Percentiles rank a stretch among this genome's conserved stretches.
Evolutionary conservation across 345 rosid genomes (phyloP).

Genomic region (Toxicodendron radicans): DNA sequence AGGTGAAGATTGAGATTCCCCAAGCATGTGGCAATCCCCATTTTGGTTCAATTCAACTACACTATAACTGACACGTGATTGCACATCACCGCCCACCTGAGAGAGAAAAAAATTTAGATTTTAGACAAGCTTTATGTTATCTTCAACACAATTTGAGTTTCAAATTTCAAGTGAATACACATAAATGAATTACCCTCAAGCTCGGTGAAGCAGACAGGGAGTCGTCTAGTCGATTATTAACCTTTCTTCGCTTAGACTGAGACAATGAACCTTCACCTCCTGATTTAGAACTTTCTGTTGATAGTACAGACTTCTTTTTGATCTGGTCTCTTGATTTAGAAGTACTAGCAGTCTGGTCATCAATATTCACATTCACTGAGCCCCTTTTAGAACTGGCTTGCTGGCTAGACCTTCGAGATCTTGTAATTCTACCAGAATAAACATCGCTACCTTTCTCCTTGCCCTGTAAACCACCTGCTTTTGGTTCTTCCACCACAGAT

Average conservation of each 20-base stretch:
- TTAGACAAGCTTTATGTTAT: conserved; percentile 12
- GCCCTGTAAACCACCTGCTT: conserved; percentile 20
- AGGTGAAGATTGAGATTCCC: conserved; percentile 37
- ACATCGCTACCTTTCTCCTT: conserved; percentile 23
- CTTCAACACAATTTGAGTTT: conserved; percentile 18
- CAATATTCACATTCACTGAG: background rate
- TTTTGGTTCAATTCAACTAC: conserved; percentile 24
- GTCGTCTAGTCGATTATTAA: conserved; percentile 26
- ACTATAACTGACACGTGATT: conserved; percentile 29
- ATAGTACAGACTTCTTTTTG: conserved; percentile 26
- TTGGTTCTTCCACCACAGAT: conserved; percentile 27
- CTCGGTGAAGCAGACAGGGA: conserved; percentile 36
- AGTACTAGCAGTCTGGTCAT: conserved; percentile 21
- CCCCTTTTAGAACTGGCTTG: background rate
- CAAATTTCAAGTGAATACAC: conserved; percentile 19
- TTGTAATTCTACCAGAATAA: conserved; percentile 30
- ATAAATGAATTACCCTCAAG: conserved; percentile 36
- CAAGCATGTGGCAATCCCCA: conserved; percentile 30
- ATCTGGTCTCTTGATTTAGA: conserved; percentile 32
- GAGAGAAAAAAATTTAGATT: conserved; percentile 26
- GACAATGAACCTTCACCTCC: conserved; percentile 33
- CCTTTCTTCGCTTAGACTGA: conserved; percentile 54
- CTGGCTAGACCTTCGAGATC: conserved; percentile 36
- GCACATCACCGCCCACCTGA: conserved; percentile 34
- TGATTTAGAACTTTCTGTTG: conserved; percentile 26